Evolutionary conservation across 208 protist species (phyloP).

Genomic region (Phytomonas sp.): DNA sequence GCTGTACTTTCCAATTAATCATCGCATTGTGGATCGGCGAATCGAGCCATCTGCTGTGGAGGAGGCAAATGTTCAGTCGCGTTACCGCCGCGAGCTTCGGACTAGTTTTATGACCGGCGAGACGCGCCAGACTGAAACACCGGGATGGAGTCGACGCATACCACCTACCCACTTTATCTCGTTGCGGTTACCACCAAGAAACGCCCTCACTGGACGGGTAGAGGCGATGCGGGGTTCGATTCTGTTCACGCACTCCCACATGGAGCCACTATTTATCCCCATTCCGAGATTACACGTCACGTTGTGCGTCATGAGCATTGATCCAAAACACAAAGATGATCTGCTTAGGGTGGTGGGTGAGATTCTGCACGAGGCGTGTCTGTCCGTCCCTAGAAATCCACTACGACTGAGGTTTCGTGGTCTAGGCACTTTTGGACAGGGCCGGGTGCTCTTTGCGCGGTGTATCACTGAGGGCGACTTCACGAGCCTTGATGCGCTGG

Average conservation of each 20-base stretch:
- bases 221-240: constrained; percentile 69
- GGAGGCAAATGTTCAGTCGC: constrained; percentile 67
- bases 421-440: constrained; percentile 68
- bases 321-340: not conserved
- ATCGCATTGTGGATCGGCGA: constrained; percentile 71
- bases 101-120: constrained; percentile 70
- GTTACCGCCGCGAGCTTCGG: constrained; percentile 68
- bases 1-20: constrained; percentile 86
- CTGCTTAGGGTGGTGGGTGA: constrained; percentile 12
- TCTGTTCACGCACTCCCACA: constrained; percentile 45
- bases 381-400: constrained; percentile 24
- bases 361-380: constrained; percentile 36
- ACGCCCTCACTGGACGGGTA: constrained; percentile 41
- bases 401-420: constrained; percentile 72
- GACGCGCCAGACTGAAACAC: constrained; percentile 59
- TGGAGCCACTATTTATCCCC: constrained; percentile 60
- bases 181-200: constrained; percentile 54
- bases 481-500: constrained; percentile 39
- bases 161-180: constrained; percentile 82
- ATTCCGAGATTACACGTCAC: constrained; percentile 69
- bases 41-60: constrained; percentile 30
- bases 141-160: constrained; percentile 43
- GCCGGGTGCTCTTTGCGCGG: constrained; percentile 72
- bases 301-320: constrained; percentile 66
- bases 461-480: constrained; percentile 57